These are phyloP conservation scores for Lantana camara DNA, from an alignment of 257 asterid species.

Conservation along the genomic window DNA sequence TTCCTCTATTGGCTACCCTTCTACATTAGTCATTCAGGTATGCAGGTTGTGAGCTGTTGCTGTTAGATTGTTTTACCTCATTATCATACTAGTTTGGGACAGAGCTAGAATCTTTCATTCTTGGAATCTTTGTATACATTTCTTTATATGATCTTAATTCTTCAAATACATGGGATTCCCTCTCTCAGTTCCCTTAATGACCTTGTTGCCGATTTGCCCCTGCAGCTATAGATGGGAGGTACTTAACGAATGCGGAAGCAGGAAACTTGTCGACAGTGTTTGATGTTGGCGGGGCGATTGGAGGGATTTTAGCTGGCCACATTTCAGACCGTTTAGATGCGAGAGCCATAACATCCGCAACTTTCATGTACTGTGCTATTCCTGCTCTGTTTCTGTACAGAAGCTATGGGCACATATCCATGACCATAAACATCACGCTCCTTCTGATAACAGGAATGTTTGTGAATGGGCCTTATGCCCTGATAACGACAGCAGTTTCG, in stretches of 20 bases:
- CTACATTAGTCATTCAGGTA: slow-evolving; percentile 79
- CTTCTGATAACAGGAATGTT: slow-evolving; percentile 61
- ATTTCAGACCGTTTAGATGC: slow-evolving; percentile 60
- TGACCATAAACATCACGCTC: slow-evolving; percentile 48
- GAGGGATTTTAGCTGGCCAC: slow-evolving; percentile 75
- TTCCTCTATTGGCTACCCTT: slow-evolving; percentile 75
- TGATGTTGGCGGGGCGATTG: slow-evolving; percentile 70
- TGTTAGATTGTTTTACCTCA: no score
- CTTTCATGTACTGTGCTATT: slow-evolving; percentile 68
- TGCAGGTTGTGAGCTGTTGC: neutral
- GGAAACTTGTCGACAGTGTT: slow-evolving; percentile 70
- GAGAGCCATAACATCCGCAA: slow-evolving; percentile 75
- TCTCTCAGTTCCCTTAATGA: neutral
- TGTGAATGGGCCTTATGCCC: slow-evolving; percentile 75
- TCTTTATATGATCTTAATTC: neutral
- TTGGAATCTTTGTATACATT: neutral
- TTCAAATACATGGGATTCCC: neutral
- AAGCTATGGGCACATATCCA: slow-evolving; percentile 57
- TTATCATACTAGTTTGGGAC: no score
- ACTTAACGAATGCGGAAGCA: slow-evolving; percentile 53
- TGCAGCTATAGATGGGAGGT: slow-evolving; percentile 62
- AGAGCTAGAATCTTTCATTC: no score
- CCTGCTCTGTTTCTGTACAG: slow-evolving; percentile 65
- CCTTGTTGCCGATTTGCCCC: neutral
- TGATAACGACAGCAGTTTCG: slow-evolving; percentile 80